A percentile compares a stretch with the other conserved stretches of the same genome.
Conservation (phyloP, 1,139 yeast species). For the Eremothecium coryli region DNA sequence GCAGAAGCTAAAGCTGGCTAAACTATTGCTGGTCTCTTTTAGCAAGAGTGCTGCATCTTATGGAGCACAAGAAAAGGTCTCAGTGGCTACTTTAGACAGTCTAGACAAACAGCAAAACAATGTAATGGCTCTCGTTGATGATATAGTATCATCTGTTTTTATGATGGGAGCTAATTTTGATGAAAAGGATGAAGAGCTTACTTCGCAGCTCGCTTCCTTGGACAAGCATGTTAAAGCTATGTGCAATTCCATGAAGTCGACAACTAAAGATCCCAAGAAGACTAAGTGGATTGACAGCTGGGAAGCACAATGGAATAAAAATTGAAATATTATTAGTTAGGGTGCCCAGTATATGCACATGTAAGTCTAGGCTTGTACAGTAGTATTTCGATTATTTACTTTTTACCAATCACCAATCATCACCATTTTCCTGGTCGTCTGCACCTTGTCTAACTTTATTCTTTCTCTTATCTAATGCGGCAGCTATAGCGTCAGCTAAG, state of each 20-base stretch:
- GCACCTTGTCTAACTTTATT: conserved; percentile 76
- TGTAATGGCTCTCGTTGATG: conserved; percentile 30
- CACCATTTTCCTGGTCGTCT: conserved; percentile 74
- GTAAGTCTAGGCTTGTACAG: no score
- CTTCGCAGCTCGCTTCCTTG: conserved; percentile 12
- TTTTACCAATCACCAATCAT: conserved; percentile 51
- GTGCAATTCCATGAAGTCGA: conserved; percentile 17
- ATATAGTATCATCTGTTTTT: conserved; percentile 30
- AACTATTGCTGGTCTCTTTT: conserved; percentile 45
- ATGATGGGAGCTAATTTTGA: conserved; percentile 22
- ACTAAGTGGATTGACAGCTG: conserved; percentile 28
- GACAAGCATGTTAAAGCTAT: conserved; percentile 14
- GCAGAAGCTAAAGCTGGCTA: conserved; percentile 45
- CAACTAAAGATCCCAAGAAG: conserved; percentile 23
- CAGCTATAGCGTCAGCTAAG: conserved; percentile 80
- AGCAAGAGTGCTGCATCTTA: conserved; percentile 44
- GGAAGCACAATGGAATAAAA: conserved; percentile 21
- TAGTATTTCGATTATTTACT: no score
- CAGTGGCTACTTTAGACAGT: conserved; percentile 22
- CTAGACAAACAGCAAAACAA: conserved; percentile 26
- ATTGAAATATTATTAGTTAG: neutral
- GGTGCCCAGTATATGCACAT: no score
- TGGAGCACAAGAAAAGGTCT: conserved; percentile 16
- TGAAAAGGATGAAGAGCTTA: conserved; percentile 14
- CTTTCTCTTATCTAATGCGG: conserved; percentile 75